A percentile compares a stretch with the other conserved stretches of the same genome.
These are phyloP conservation scores for Wickerhamiella pararugosa DNA, from an alignment of 1,139 yeast genomes.

Conservation along the genomic window DNA sequence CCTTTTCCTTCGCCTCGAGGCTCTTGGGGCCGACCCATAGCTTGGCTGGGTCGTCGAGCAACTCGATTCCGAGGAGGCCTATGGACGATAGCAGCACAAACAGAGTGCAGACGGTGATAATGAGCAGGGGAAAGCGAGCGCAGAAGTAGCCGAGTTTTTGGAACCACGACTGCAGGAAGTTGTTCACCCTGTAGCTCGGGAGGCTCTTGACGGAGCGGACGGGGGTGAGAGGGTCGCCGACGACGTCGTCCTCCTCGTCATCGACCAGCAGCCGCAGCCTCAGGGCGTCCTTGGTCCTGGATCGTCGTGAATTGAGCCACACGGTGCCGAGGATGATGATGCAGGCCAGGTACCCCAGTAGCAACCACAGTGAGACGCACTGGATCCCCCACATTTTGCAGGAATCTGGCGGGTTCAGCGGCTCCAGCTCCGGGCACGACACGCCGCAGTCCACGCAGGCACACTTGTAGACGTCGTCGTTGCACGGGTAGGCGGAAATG, in stretches of 20 bases:
- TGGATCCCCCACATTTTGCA: constrained; percentile 54
- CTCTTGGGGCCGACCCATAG: constrained; percentile 82
- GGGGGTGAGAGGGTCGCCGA: neutral
- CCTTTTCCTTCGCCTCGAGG: constrained; percentile 53
- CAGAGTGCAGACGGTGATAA: constrained; percentile 34
- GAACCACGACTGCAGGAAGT: constrained; percentile 31
- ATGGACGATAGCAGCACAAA: constrained; percentile 35
- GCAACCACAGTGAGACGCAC: constrained; percentile 54
- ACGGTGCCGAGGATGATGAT: constrained; percentile 6
- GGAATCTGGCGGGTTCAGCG: constrained; percentile 13
- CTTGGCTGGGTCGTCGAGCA: constrained; percentile 68
- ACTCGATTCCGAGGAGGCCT: constrained; percentile 38
- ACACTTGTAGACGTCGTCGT: constrained; percentile 44
- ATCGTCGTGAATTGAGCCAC: constrained; percentile 8
- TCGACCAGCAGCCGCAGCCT: constrained; percentile 15
- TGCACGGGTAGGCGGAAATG: constrained; percentile 35
- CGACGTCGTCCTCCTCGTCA: constrained; percentile 18
- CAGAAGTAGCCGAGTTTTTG: constrained; percentile 40
- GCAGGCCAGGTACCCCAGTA: constrained; percentile 36
- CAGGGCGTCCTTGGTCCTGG: constrained; percentile 8
- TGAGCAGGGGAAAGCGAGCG: constrained; percentile 41
- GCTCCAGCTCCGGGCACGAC: constrained; percentile 52
- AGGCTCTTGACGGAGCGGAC: constrained; percentile 1
- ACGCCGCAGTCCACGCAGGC: constrained; percentile 82
- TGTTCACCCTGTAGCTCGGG: constrained; percentile 28